Conservation (phyloP, 179 eudicot species). For the Silene vulgaris region DNA sequence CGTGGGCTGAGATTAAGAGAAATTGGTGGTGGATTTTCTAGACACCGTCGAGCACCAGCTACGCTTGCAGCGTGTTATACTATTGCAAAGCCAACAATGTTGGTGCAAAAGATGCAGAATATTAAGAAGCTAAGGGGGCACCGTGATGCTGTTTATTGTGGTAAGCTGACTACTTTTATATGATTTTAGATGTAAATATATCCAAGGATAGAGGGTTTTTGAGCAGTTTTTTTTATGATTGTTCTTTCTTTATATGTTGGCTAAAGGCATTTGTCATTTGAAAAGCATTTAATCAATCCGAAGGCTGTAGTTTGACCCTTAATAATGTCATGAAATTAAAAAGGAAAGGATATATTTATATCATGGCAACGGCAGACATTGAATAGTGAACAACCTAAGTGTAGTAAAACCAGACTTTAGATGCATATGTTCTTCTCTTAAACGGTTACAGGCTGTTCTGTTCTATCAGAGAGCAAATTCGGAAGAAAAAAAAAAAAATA, state of each 20-base stretch:
- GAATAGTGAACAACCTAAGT: neutral
- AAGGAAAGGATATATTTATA: neutral
- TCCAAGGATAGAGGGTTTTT: neutral
- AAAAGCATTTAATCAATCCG: neutral
- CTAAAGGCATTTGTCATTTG: neutral
- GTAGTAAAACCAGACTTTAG: neutral
- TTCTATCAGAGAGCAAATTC: neutral
- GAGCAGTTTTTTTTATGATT: neutral
- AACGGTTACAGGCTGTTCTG: neutral
- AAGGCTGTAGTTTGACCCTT: neutral
- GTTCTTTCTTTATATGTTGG: neutral
- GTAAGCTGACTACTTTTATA: constrained; percentile 33
- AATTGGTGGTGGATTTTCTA: constrained; percentile 87
- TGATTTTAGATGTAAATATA: constrained; percentile 3
- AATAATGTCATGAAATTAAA: neutral
- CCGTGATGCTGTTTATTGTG: constrained; percentile 89
- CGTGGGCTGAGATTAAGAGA: constrained; percentile 81
- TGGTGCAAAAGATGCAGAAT: constrained; percentile 92
- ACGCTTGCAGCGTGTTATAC: constrained; percentile 81
- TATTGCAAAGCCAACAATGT: constrained; percentile 84
- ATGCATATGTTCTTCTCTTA: neutral
- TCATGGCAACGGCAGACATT: constrained; percentile 2
- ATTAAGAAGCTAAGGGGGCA: constrained; percentile 76
- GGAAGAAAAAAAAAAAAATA: neutral
- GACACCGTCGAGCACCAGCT: constrained; percentile 90